Percentiles rank a stretch among this genome's conserved stretches.
Evolutionary conservation across 1,284 basidiomycete species (phyloP).

Genomic region (Rhodotorula sp.): DNA sequence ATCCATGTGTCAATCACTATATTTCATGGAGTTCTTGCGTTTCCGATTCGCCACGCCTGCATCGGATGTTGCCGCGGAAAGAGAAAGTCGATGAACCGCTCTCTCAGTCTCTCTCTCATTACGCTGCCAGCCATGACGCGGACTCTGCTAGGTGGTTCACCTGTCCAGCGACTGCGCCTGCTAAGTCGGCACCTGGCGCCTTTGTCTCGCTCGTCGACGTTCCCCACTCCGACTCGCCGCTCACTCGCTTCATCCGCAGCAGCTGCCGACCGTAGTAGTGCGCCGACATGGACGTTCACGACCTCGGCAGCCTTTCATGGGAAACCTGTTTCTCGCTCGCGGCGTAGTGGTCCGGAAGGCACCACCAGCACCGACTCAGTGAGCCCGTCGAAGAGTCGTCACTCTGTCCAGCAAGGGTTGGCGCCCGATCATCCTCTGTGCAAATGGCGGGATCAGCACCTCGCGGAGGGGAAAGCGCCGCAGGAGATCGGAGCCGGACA

Average conservation of each 20-base stretch:
- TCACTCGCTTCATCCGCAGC: background rate
- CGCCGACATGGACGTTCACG: slow-evolving; percentile 13
- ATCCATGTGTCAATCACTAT: no score
- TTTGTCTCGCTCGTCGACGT: background rate
- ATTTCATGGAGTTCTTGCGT: background rate
- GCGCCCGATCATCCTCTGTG: slow-evolving; percentile 14
- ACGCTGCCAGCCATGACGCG: background rate
- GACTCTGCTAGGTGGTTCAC: background rate
- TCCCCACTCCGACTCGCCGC: slow-evolving; percentile 6
- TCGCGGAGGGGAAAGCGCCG: slow-evolving; percentile 8
- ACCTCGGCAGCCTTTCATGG: slow-evolving; percentile 28
- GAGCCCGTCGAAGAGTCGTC: background rate
- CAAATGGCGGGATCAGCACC: slow-evolving; percentile 23
- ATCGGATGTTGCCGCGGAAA: no score
- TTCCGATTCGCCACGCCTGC: no score
- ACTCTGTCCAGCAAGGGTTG: slow-evolving; percentile 16
- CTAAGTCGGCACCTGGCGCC: background rate
- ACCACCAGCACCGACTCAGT: background rate
- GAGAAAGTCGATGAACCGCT: background rate
- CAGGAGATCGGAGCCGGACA: slow-evolving; percentile 35
- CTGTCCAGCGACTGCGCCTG: background rate
- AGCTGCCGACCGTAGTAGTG: background rate
- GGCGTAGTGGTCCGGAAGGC: background rate
- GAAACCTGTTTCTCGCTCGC: slow-evolving; percentile 18
- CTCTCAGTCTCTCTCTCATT: background rate